Evolutionary conservation across 257 asterid genomes (phyloP).

Genomic region (Solanum piurae): DNA sequence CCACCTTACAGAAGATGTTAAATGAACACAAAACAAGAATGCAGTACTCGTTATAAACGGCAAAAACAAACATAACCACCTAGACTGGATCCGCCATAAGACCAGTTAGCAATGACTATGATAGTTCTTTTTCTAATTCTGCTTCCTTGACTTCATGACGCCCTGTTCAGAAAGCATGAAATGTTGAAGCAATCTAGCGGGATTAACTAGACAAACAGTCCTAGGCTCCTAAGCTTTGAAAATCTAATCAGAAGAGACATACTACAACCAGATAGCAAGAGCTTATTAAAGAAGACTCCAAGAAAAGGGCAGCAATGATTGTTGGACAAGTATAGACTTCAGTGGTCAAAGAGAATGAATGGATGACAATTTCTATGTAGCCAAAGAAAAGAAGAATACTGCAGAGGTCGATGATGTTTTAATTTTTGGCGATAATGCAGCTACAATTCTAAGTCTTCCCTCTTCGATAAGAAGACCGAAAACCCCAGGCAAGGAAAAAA

Average conservation of each 20-base stretch:
- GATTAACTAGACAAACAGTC: not conserved
- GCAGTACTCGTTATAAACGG: not conserved
- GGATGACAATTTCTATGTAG: not conserved
- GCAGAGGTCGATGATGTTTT: not conserved
- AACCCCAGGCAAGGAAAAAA: not conserved
- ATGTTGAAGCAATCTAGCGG: not conserved
- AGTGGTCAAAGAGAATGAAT: not conserved
- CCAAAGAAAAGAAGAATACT: not conserved
- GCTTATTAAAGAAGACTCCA: not conserved
- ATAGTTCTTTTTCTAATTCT: not conserved
- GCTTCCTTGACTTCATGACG: not conserved
- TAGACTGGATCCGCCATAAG: not conserved
- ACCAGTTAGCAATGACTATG: not conserved
- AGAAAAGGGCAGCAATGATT: not conserved
- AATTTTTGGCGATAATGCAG: not conserved
- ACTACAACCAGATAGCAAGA: not conserved
- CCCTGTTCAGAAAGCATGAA: not conserved
- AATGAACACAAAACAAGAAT: not conserved
- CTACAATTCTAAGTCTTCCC: not conserved
- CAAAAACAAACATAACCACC: not conserved
- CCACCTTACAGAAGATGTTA: not conserved
- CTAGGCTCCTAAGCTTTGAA: not conserved
- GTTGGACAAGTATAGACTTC: not conserved
- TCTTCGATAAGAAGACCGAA: conserved; percentile 1
- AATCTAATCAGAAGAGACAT: not conserved